Evolutionary conservation across 2,329 filamentous ascomycete species (phyloP), one percentile per base, ranked within the genome.

Genomic region (Cytospora piceicola): DNA sequence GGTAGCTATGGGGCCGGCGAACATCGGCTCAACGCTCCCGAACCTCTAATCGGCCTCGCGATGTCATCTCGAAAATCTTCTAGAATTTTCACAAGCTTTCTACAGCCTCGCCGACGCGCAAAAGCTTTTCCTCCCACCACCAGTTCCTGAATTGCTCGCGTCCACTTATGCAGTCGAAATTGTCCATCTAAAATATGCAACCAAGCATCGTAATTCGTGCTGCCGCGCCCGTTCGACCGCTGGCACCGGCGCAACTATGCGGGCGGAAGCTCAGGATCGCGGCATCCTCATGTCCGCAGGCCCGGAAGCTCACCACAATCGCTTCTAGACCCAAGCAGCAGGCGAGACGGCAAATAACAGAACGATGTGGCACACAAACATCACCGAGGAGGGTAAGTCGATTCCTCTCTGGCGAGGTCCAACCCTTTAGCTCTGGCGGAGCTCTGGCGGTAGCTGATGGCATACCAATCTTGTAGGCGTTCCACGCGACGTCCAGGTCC

Each of bases 401-500:
- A 17, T 22, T 24, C 30, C 7, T 39, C 7, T 36, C 30, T 4
- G 20, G 34, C 30, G 11, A 20, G 2, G 5, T 42, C n/a, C 15
- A 20, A n/a, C 20, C 22, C 22, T 36, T 29, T 12, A 32, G 36
- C 30, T 52, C n/a, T 49, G 24, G 9, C 46, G 7, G 46, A 22
- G 46, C 46, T 4, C 46, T n/a, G 46, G 46, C n/a, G n/a, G 46
- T 49, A 60, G 67, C 61, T 59, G 14, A 65, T 42, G 20, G n/a
- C 11, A 46, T 20, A 9, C 32, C 36, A 34, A 24, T 9, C 14
- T 15, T 53, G 29, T 65, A 88, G 79, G 72, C 80, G 36, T 91
- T 90, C 76, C 88, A 89, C 75, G 86, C 87, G 29, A 90, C 89
- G 54, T 74, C 77, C 54, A 78, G 77, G 54, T 72, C 76, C 27